Evolutionary conservation across 2,329 filamentous ascomycete genomes (phyloP), one percentile per base, ranked within the genome.

Genomic region (Xylariales sp.): DNA sequence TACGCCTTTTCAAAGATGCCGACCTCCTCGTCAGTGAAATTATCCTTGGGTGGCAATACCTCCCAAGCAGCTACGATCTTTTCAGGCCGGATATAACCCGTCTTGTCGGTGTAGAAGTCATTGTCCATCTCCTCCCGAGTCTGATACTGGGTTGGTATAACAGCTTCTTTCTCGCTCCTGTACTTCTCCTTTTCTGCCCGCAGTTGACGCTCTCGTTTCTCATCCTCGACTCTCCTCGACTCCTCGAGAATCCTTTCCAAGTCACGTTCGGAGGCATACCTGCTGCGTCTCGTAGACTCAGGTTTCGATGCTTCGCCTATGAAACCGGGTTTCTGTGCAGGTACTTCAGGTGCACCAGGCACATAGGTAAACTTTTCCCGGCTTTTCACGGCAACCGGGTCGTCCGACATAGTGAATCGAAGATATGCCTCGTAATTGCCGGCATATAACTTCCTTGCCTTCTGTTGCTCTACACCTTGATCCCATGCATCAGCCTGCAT

Each of bases 1-100:
- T 88, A 91, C 9, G 79, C 74, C 51, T 84, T 81, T 51, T 89
- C 84, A 56, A 93, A 89, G 20, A 76, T 69, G 32, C 77, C 73
- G 27, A 78, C 72, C 59, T 93, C 87, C 47, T 84, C 78, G 14
- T 78, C 70, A 0, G 78, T 85, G 61, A 90, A 91, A 55, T 88
- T 87, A 56, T 88, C 81, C 40, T 81, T 69, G 4, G 83, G 82
- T 10, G 85, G 82, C 34, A 88, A 72, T 37, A 86, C 83, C 44
- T 87, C 78, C 70, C 85, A 89, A 11, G 79, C 71, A 3, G 78
- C 71, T 7, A 89, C 80, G 10, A 87, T 78, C 55, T 78, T 75
- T 40, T 84, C 78, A 15, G 82, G 74, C 16, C 80, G 73, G 16
- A 84, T 70, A 33, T 76, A 73, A 22, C 84, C 82, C 11, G 82